These are phyloP conservation scores for Colletotrichum siamense DNA, from an alignment of 2,329 filamentous ascomycete species.

Conservation along the genomic window DNA sequence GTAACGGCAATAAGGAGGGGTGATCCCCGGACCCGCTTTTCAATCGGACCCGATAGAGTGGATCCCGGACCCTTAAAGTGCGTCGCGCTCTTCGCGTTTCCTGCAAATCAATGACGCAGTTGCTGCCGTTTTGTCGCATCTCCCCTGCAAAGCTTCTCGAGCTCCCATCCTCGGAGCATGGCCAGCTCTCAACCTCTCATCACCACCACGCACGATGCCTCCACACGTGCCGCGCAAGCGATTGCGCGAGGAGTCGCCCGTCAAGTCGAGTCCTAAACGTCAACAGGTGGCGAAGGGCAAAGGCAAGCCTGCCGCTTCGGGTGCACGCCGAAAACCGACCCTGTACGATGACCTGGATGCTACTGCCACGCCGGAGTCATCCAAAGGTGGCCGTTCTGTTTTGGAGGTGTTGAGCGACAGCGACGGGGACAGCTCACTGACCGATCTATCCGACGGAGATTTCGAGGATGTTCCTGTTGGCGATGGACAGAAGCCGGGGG, in stretches of 20 bases:
- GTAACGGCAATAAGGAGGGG: slow-evolving; percentile 2
- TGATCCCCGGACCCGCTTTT: slow-evolving; percentile 2
- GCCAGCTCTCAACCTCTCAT: neutral
- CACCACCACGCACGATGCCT: slow-evolving; percentile 58
- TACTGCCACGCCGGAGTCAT: slow-evolving; percentile 46
- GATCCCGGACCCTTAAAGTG: slow-evolving; percentile 1
- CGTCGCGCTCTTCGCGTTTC: slow-evolving; percentile 27
- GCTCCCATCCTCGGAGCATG: neutral
- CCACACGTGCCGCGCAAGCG: slow-evolving; percentile 73
- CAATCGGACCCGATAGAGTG: slow-evolving; percentile 11
- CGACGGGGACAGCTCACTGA: slow-evolving; percentile 53
- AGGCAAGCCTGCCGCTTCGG: neutral
- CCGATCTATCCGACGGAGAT: slow-evolving; percentile 61
- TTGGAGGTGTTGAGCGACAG: slow-evolving; percentile 50
- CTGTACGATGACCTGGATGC: slow-evolving; percentile 68
- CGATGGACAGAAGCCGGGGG: slow-evolving; percentile 49
- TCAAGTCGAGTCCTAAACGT: slow-evolving; percentile 26
- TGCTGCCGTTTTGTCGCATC: neutral
- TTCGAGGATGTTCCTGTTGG: slow-evolving; percentile 52
- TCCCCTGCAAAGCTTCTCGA: slow-evolving; percentile 9
- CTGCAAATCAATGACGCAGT: slow-evolving; percentile 32
- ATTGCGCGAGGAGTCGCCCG: slow-evolving; percentile 44
- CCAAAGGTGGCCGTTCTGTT: slow-evolving; percentile 45
- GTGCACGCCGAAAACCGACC: slow-evolving; percentile 56
- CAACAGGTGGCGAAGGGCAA: slow-evolving; percentile 14